Base-by-base conservation (phyloP, 1,284 basidiomycete genomes). In the Mycena sp. region DNA sequence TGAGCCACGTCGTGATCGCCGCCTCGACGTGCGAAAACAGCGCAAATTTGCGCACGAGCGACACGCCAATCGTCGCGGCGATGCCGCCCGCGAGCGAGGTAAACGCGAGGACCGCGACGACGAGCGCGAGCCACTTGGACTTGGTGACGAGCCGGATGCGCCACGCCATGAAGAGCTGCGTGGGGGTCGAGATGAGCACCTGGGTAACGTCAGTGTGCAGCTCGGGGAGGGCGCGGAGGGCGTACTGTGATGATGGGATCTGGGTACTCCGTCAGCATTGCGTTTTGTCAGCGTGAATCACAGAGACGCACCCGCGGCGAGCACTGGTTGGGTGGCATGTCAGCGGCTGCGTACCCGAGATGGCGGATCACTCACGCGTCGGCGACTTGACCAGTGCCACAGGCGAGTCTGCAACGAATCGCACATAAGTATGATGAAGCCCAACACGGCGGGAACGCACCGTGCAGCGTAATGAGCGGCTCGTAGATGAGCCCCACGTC, bases 151-250 rank as follows among this genome's bases (percentile, higher is more conserved):
- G 54, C 3, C 51, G 10, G 16, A 67, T 64, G 9, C 65, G 61
- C 65, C 65, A 67, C 1, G 65, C 65, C 62, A 67, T 61, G 51
- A 67, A 67, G 10, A 67, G 62, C 41, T 67, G 65, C 1, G 37
- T 40, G 7, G 65, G 65, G 2, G 65, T 67, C 6, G 65, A 67
- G 2, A 67, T 67, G 0, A 67, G 43, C 6, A 49, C 44, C 65
- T 67, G 35, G 29, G n/a, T 11, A 23, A 21, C 19, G 19, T 40
- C 19, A 30, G 49, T 45, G 29, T 45, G 6, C 26, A n/a, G 46
- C 19, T 10, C 21, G 19, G 14, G 35, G n/a, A 19, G 6, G 7
- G 16, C 6, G 16, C 6, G 16, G 32, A 17, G 57, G 35, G 44
- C 64, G n/a, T n/a, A 64, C 65, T 12, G 65, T 67, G 19, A 67